Evolutionary conservation across 768 basidiomycete genomes (phyloP).

Genomic region (Lepiota subincarnata): DNA sequence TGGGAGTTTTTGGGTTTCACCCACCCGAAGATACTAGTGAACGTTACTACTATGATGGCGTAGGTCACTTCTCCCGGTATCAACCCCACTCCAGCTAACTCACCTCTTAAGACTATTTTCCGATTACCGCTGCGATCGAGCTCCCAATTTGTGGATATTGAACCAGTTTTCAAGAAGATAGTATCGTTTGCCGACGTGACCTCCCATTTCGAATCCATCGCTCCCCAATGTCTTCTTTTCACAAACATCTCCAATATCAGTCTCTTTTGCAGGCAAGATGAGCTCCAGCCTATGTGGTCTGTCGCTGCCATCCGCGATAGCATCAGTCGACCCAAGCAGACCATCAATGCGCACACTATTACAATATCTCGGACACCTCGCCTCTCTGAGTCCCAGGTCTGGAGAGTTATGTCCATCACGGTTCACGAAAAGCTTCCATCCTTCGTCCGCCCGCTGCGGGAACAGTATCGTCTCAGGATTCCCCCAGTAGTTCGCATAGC

Average conservation of each 20-base stretch:
- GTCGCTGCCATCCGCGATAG: constrained; percentile 18
- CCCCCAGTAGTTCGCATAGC: constrained; percentile 3
- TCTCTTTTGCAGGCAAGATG: constrained; percentile 19
- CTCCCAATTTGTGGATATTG: constrained; percentile 17
- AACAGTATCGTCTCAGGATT: not conserved
- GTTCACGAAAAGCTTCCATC: not conserved
- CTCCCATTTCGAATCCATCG: constrained; percentile 25
- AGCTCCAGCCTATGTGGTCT: constrained; percentile 18
- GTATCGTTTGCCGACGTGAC: constrained; percentile 25
- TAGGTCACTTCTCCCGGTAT: not conserved
- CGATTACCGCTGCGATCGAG: constrained; percentile 38
- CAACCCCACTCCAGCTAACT: not conserved
- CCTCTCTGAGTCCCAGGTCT: not conserved
- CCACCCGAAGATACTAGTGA: not conserved
- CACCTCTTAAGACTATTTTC: constrained; percentile 37
- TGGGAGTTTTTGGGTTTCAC: constrained; percentile 33
- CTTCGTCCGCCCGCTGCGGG: not conserved
- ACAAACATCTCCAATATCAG: constrained; percentile 28
- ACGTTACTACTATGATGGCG: constrained; percentile 5
- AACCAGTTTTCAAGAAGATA: constrained; percentile 18
- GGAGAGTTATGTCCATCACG: not conserved
- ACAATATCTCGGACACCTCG: not conserved
- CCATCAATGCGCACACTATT: not conserved
- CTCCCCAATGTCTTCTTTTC: constrained; percentile 38
- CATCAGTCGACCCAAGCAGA: not conserved